These are phyloP conservation scores for Flammula alnicola DNA, from an alignment of 1,284 basidiomycete species.

Conservation along the genomic window DNA sequence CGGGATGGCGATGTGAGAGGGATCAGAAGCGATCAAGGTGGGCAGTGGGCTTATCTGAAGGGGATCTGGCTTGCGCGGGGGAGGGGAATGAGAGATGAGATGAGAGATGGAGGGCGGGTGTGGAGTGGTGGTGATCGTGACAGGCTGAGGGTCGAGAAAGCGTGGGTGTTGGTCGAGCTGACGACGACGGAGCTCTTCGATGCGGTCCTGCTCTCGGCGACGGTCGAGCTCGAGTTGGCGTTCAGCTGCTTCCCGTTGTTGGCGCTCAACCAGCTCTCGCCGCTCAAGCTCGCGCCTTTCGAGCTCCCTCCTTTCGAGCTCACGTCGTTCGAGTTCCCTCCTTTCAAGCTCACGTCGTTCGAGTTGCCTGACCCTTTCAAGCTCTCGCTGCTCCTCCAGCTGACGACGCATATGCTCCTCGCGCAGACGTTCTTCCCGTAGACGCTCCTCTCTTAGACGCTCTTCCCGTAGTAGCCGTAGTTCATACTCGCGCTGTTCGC, in stretches of 20 bases:
- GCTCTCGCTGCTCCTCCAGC: slow-evolving; percentile 9
- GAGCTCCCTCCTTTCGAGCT: slow-evolving; percentile 5
- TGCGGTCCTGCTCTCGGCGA: slow-evolving; percentile 8
- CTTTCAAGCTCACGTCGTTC: slow-evolving; percentile 5
- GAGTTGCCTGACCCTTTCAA: not conserved
- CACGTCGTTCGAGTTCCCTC: slow-evolving; percentile 7
- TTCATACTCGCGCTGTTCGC: slow-evolving; percentile 15
- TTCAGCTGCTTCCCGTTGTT: slow-evolving; percentile 8
- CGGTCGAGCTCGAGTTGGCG: slow-evolving; percentile 5
- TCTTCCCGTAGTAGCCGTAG: slow-evolving; percentile 13
- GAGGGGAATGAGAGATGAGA: slow-evolving; percentile 21
- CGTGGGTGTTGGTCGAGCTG: slow-evolving; percentile 17
- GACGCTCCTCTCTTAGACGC: slow-evolving; percentile 18
- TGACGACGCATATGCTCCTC: slow-evolving; percentile 21
- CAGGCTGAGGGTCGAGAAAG: slow-evolving; percentile 11
- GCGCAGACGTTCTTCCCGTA: slow-evolving; percentile 16
- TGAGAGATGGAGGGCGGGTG: slow-evolving; percentile 22
- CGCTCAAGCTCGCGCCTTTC: slow-evolving; percentile 4
- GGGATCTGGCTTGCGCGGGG: slow-evolving; percentile 20
- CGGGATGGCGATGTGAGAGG: slow-evolving; percentile 20
- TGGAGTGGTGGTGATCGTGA: slow-evolving; percentile 13
- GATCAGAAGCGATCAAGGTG: slow-evolving; percentile 17
- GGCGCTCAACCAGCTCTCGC: slow-evolving; percentile 4
- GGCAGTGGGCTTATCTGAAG: slow-evolving; percentile 17
- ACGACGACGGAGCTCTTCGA: slow-evolving; percentile 10